Evolutionary conservation across 192 early-diverging fungal genomes (phyloP).

Genomic region (Mortierella claussenii): DNA sequence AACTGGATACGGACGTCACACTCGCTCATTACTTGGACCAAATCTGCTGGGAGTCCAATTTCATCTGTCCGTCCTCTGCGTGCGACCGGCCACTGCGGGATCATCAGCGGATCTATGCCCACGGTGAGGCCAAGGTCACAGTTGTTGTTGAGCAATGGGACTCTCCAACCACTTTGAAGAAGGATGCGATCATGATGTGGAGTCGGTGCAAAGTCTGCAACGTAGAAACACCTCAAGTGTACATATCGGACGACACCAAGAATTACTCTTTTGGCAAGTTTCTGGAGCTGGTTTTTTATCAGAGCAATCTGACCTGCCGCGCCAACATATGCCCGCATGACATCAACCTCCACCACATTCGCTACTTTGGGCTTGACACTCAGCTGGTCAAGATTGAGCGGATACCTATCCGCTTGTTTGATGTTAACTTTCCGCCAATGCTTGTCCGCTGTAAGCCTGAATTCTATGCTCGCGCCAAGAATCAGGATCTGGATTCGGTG

Average conservation of each 20-base stretch:
- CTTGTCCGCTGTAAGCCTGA: slow-evolving; percentile 68
- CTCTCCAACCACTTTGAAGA: slow-evolving; percentile 32
- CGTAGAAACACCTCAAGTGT: slow-evolving; percentile 73
- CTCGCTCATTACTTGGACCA: slow-evolving; percentile 91
- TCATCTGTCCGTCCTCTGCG: slow-evolving; percentile 70
- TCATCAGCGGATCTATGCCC: slow-evolving; percentile 90
- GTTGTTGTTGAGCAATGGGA: slow-evolving; percentile 69
- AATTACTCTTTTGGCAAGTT: slow-evolving; percentile 99
- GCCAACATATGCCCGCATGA: slow-evolving; percentile 85
- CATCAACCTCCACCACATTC: slow-evolving; percentile 83
- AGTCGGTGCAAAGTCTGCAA: slow-evolving; percentile 82
- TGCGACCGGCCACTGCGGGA: slow-evolving; percentile 84
- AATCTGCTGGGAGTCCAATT: slow-evolving; percentile 75
- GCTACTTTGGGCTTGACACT: slow-evolving; percentile 83
- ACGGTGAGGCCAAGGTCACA: slow-evolving; percentile 81
- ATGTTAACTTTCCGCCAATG: slow-evolving; percentile 80
- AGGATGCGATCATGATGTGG: slow-evolving; percentile 90
- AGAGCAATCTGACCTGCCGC: slow-evolving; percentile 69
- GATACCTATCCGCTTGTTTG: slow-evolving; percentile 74
- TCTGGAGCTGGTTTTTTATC: slow-evolving; percentile 92
- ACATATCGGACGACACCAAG: slow-evolving; percentile 89
- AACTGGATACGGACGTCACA: slow-evolving; percentile 80
- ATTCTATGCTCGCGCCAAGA: slow-evolving; percentile 73
- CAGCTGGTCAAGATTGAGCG: slow-evolving; percentile 85
- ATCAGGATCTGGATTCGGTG: slow-evolving; percentile 77